Base-by-base conservation (phyloP, 352 stramenopile species). In the Phytophthora megakarya region DNA sequence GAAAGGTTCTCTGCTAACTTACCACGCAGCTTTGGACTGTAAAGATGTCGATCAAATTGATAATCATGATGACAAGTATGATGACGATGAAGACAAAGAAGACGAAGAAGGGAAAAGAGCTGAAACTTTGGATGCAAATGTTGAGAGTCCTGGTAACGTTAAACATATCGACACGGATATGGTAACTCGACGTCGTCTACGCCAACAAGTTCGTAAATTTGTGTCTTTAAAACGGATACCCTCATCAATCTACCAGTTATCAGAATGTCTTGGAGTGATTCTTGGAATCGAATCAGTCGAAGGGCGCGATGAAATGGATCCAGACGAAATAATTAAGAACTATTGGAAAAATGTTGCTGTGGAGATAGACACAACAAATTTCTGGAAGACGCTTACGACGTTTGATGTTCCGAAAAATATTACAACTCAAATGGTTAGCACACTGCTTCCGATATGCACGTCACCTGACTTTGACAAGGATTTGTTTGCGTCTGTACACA, bases 311-410 rank as follows among this genome's bases (percentile, higher is more conserved):
- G 81, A 90, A 33, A 65, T 89, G 49, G 82, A 93, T 47, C 77
- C 78, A 3, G 84, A 92, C 15, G 84, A 91, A 46, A 72, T 88
- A 13, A 71, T 91, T 25, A 86, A 90, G 72, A 78, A 92, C 46
- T 93, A 92, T 39, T 90, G 83, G 81, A 50, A 83, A 23, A 83
- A 73, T 8, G 43, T 77, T 5, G 74, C 71, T 2, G 6, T 49
- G 3, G 55, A 58, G 13, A 72, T 88, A 64, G 65, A 72, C 18
- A 76, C 58, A 0, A 25, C 49, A 3, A 58, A n/a, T 3, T 90
- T 92, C 25, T 92, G 83, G 83, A 32, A 76, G 9, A 70, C 64
- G 10, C 37, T 90, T 1, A 50, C 65, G 5, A 48, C 49, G 8
- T 90, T 86, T 64, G 73, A 90, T 12, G 70, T 88, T 11, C 66